phyloP scores from a whole-genome alignment of 805 yeast genomes.

The Ogataea haglerorum region DNA sequence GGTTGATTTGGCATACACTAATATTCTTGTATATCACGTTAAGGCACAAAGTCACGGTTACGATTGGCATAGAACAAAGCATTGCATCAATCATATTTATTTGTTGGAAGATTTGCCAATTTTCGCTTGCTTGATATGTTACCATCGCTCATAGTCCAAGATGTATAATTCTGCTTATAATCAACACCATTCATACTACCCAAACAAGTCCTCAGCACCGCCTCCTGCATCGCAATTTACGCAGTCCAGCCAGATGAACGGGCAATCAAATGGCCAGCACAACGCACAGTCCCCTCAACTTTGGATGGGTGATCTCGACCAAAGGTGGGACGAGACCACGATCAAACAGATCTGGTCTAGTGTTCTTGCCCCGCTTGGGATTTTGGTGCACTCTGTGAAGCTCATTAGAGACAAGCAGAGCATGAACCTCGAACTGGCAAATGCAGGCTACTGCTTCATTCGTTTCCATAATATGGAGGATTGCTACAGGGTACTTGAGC shows the following conservation, averaged over 20 bases:
- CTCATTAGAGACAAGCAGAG: conserved; percentile 63
- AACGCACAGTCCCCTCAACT: conserved; percentile 39
- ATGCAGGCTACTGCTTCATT: conserved; percentile 79
- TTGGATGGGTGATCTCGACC: conserved; percentile 93
- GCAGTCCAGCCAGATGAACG: background rate
- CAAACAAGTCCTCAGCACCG: background rate
- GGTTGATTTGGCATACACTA: background rate
- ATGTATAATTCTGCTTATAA: conserved; percentile 5
- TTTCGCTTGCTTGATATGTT: conserved; percentile 6
- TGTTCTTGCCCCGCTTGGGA: conserved; percentile 52
- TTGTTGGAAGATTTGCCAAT: background rate
- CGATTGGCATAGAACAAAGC: background rate
- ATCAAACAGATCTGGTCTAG: conserved; percentile 66
- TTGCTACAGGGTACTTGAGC: conserved; percentile 62
- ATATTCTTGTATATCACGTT: background rate
- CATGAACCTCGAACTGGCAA: conserved; percentile 33
- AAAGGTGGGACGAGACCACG: conserved; percentile 71
- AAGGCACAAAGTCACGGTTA: background rate
- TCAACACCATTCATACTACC: conserved; percentile 3
- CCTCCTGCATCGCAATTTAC: conserved; percentile 1
- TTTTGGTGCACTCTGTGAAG: conserved; percentile 49
- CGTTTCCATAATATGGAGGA: conserved; percentile 60
- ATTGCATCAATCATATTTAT: background rate
- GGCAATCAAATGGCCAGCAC: conserved; percentile 1
- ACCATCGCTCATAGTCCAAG: conserved; percentile 2